phyloP scores from a whole-genome alignment of 306 rosid species.

The Quercus cerris region DNA sequence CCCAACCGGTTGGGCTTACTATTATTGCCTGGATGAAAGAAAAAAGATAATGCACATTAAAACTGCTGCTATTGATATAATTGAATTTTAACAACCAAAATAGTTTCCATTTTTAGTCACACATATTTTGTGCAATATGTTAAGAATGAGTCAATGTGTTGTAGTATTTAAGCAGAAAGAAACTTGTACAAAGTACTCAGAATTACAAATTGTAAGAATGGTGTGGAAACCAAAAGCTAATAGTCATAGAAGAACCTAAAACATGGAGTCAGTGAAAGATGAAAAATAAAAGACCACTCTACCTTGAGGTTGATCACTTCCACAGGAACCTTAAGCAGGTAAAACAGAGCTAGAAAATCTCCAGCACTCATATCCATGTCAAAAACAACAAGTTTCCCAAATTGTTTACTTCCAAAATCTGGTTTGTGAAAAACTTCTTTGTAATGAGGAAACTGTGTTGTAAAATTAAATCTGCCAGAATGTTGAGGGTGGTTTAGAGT shows the following conservation, averaged over 20 bases:
- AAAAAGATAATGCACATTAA: not conserved
- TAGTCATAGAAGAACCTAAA: not conserved
- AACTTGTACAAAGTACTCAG: too few relatives aligned
- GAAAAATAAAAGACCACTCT: not conserved
- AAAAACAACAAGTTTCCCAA: constrained; percentile 78
- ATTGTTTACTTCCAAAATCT: constrained; percentile 34
- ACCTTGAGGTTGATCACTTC: constrained; percentile 81
- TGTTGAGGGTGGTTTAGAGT: constrained; percentile 40
- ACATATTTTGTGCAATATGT: not conserved
- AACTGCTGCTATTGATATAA: not conserved
- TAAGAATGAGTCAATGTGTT: too few relatives aligned
- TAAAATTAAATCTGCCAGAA: constrained; percentile 73
- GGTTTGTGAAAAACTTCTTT: constrained; percentile 60
- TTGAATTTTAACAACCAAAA: not conserved
- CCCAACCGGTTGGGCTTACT: constrained; percentile 94
- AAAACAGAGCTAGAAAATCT: constrained; percentile 78
- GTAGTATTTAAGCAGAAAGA: too few relatives aligned
- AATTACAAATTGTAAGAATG: not conserved
- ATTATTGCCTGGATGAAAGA: constrained; percentile 60
- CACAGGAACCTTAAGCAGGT: constrained; percentile 78
- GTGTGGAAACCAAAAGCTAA: not conserved
- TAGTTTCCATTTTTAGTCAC: not conserved
- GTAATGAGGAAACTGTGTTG: constrained; percentile 76
- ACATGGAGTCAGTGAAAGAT: not conserved
- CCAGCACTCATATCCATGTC: constrained; percentile 99